These are phyloP conservation scores for Botrytis porri DNA, from an alignment of 2,329 filamentous ascomycete species.

Conservation along the genomic window DNA sequence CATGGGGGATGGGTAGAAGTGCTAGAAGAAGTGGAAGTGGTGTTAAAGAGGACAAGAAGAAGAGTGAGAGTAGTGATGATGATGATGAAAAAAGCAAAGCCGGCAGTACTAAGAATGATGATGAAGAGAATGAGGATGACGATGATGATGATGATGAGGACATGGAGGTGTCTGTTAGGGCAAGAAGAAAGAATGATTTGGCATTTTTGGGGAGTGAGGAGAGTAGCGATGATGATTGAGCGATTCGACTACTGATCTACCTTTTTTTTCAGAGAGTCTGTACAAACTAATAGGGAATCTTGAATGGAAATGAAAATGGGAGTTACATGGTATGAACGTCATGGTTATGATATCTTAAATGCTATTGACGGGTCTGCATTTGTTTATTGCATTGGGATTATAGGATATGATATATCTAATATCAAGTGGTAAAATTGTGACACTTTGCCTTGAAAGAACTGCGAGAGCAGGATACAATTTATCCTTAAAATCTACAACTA, in stretches of 20 bases:
- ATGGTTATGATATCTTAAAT: neutral
- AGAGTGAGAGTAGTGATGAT: constrained; percentile 35
- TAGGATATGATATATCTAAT: constrained; percentile 4
- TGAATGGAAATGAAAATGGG: neutral
- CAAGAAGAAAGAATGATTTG: constrained; percentile 44
- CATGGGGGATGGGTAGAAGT: constrained; percentile 61
- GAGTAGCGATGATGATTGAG: constrained; percentile 43
- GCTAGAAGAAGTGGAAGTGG: constrained; percentile 38
- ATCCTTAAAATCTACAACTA: too few relatives aligned
- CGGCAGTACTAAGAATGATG: constrained; percentile 21
- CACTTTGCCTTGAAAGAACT: too few relatives aligned
- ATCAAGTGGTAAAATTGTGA: neutral
- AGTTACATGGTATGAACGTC: neutral
- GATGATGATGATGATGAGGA: constrained; percentile 14
- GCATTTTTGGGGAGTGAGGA: constrained; percentile 69
- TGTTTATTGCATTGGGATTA: neutral
- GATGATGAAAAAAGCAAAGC: constrained; percentile 18
- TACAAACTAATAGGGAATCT: neutral
- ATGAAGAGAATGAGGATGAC: constrained; percentile 35
- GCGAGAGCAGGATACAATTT: too few relatives aligned
- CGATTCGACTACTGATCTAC: neutral
- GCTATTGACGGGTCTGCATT: neutral
- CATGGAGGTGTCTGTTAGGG: neutral
- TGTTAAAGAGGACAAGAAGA: constrained; percentile 28
- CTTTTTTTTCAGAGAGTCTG: neutral